A percentile compares a stretch with the other conserved stretches of the same genome.
Conservation (phyloP, 2,329 filamentous ascomycete genomes). For the Talaromyces piceae region DNA sequence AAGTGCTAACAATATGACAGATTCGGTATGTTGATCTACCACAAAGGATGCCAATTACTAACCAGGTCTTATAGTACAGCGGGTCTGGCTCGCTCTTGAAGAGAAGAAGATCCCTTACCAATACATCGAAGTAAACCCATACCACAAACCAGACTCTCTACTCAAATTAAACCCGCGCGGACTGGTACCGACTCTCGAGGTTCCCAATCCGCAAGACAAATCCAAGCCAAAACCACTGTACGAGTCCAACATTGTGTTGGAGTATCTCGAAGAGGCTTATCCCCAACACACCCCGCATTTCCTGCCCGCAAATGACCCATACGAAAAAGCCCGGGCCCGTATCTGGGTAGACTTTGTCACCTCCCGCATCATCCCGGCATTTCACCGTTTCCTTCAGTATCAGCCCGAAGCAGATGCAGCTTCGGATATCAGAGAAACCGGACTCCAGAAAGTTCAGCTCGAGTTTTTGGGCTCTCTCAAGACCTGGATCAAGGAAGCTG, state of each 20-base stretch:
- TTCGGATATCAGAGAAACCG: slow-evolving; percentile 26
- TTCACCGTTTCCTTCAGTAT: slow-evolving; percentile 54
- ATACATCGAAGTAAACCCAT: slow-evolving; percentile 72
- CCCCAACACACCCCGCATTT: slow-evolving; percentile 45
- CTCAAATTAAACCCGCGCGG: slow-evolving; percentile 67
- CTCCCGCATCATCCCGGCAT: slow-evolving; percentile 59
- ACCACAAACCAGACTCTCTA: slow-evolving; percentile 62
- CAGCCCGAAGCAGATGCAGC: slow-evolving; percentile 26
- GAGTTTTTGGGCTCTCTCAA: slow-evolving; percentile 55
- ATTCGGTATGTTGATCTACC: slow-evolving; percentile 21
- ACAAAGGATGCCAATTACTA: not conserved
- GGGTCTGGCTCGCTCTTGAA: slow-evolving; percentile 63
- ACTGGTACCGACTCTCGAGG: slow-evolving; percentile 61
- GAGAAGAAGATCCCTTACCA: slow-evolving; percentile 69
- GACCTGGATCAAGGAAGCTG: slow-evolving; percentile 57
- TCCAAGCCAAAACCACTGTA: slow-evolving; percentile 52
- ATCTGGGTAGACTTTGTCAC: slow-evolving; percentile 71
- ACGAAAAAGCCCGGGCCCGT: slow-evolving; percentile 56
- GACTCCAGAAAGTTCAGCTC: slow-evolving; percentile 46
- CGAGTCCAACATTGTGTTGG: slow-evolving; percentile 64
- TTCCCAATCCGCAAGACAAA: slow-evolving; percentile 13
- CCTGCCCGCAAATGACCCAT: slow-evolving; percentile 51
- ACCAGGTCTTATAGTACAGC: slow-evolving; percentile 45
- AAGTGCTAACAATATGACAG: slow-evolving; percentile 15
- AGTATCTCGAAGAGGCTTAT: slow-evolving; percentile 69